phyloP scores from a whole-genome alignment of 306 rosid genomes.

The Senna siamea region DNA sequence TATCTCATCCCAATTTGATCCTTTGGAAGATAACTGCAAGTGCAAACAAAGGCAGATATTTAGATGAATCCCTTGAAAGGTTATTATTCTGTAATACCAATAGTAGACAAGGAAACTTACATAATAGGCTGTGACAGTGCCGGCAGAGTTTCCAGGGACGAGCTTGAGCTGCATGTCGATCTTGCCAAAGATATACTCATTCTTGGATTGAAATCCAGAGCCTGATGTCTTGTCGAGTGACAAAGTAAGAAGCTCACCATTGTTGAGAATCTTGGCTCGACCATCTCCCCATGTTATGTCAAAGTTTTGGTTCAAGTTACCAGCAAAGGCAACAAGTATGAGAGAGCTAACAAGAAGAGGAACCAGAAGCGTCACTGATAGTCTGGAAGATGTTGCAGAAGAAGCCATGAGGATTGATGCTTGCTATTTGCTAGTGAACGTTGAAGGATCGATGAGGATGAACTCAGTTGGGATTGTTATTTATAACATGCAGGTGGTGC shows the following conservation, averaged over 20 bases:
- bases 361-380: conserved; percentile 15
- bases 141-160: conserved; percentile 71
- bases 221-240: conserved; percentile 61
- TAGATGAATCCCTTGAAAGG: not conserved
- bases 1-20: conserved; percentile 74
- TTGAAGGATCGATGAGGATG: not conserved
- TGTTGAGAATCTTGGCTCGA: conserved; percentile 53
- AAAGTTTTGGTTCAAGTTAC: conserved; percentile 48
- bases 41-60: not conserved
- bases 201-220: conserved; percentile 62
- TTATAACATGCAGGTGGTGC: not conserved
- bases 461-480: not conserved
- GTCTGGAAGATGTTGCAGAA: not conserved
- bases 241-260: conserved; percentile 61
- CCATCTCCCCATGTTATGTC: conserved; percentile 66
- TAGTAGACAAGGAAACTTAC: conserved; percentile 35
- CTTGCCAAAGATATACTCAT: conserved; percentile 57
- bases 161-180: conserved; percentile 78
- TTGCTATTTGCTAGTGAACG: not conserved
- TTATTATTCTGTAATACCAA: not conserved
- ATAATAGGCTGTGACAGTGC: conserved; percentile 75
- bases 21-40: conserved; percentile 69
- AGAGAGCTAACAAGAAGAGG: conserved; percentile 34
- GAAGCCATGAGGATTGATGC: conserved; percentile 39
- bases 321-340: conserved; percentile 26